A percentile compares a stretch with the other conserved stretches of the same genome.
phyloP scores from a whole-genome alignment of 2,329 filamentous ascomycete genomes.

The Chaetomium globosum region DNA sequence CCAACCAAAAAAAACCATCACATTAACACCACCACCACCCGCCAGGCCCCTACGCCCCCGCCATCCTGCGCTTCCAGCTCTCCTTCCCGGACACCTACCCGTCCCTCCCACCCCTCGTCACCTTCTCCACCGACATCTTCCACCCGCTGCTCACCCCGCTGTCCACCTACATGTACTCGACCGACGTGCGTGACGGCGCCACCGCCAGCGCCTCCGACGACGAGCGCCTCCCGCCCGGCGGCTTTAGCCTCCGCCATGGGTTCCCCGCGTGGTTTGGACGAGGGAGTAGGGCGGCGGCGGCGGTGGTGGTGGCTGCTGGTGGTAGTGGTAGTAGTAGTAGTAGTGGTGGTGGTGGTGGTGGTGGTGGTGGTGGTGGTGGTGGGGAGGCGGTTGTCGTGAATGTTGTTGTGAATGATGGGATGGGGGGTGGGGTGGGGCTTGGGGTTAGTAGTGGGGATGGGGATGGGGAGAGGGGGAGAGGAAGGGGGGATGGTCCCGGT shows the following conservation, averaged over 20 bases:
- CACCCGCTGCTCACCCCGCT: constrained; percentile 90
- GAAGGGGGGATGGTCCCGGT: background rate
- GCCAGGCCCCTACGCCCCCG: constrained; percentile 82
- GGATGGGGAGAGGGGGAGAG: background rate
- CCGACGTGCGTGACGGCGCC: constrained; percentile 71
- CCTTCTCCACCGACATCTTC: constrained; percentile 90
- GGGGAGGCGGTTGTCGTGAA: background rate
- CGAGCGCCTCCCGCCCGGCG: constrained; percentile 80
- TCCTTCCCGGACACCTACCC: constrained; percentile 84
- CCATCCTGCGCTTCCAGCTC: constrained; percentile 82
- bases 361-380: constrained; percentile 42
- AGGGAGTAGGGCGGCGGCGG: constrained; percentile 48
- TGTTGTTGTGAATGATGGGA: background rate
- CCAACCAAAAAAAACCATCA: background rate
- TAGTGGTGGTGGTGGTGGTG: constrained; percentile 44
- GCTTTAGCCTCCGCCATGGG: constrained; percentile 86
- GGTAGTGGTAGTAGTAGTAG: constrained; percentile 34
- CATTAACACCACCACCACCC: background rate
- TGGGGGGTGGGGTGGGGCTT: background rate
- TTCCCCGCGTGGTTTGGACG: constrained; percentile 89
- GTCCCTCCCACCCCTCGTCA: constrained; percentile 76
- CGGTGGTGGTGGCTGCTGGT: constrained; percentile 44
- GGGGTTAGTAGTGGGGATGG: background rate
- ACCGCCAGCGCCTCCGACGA: constrained; percentile 83
- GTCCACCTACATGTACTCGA: constrained; percentile 93